Conservation (phyloP, 352 stramenopile species). For the Globisporangium perplexum region DNA sequence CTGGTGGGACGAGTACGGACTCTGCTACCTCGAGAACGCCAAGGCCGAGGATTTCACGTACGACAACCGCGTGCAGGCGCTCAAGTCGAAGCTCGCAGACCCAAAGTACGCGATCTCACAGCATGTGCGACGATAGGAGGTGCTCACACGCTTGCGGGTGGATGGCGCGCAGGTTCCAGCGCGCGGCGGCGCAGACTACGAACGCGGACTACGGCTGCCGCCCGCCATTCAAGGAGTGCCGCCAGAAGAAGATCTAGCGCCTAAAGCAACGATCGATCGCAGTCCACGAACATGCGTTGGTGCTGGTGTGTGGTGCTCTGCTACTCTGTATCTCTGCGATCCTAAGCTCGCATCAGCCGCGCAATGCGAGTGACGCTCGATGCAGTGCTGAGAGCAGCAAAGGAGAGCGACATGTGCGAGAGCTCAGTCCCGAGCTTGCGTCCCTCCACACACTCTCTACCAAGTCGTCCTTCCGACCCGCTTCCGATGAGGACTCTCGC, state of each 20-base stretch:
- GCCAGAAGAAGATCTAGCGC: slow-evolving; percentile 43
- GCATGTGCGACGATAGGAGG: background rate
- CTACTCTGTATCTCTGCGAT: no score
- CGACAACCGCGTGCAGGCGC: slow-evolving; percentile 65
- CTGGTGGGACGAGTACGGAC: slow-evolving; percentile 80
- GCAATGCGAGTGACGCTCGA: no score
- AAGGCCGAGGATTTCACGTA: slow-evolving; percentile 82
- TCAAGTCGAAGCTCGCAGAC: slow-evolving; percentile 57
- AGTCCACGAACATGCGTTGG: no score
- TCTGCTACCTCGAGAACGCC: slow-evolving; percentile 72
- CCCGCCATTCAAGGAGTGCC: slow-evolving; percentile 70
- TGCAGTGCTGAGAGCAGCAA: no score
- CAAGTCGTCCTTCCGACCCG: no score
- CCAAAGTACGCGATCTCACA: slow-evolving; percentile 30
- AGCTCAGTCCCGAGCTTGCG: no score
- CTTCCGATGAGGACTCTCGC: no score
- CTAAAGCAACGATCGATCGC: background rate
- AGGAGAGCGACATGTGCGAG: no score
- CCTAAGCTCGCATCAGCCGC: no score
- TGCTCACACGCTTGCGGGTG: background rate
- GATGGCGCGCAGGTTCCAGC: slow-evolving; percentile 33
- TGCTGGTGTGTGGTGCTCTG: no score
- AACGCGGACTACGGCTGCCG: slow-evolving; percentile 61
- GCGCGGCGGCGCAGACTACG: slow-evolving; percentile 47
- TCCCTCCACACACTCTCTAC: no score